phyloP scores from a whole-genome alignment of 129 eudicot genomes.

The Lonicera japonica region DNA sequence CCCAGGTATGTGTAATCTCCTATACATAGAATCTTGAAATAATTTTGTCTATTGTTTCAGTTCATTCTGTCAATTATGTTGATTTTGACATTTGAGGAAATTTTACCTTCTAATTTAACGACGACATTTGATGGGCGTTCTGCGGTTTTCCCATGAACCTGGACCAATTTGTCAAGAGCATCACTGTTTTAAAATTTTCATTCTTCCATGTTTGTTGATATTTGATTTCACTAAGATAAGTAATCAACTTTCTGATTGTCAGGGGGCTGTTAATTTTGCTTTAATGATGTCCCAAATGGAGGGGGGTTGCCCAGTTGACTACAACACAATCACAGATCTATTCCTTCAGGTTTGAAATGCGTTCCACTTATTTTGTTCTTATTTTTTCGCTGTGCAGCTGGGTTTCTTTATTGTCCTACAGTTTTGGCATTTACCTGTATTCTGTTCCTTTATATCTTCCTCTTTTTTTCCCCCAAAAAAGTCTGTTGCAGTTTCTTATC shows the following conservation, averaged over 20 bases:
- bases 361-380: background rate
- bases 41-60: background rate
- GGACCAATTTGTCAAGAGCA: background rate
- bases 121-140: background rate
- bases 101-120: too few relatives aligned
- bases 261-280: constrained; percentile 99
- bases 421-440: too few relatives aligned
- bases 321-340: constrained; percentile 96
- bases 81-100: background rate
- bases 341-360: constrained; percentile 64
- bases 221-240: background rate
- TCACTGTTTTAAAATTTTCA: background rate
- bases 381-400: constrained; percentile 31
- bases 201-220: background rate
- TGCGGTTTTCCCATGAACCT: background rate
- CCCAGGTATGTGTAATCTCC: constrained; percentile 55
- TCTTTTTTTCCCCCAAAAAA: too few relatives aligned
- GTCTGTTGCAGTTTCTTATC: too few relatives aligned
- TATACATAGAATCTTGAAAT: background rate
- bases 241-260: background rate
- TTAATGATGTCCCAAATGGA: constrained; percentile 99
- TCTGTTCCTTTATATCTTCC: too few relatives aligned
- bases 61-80: background rate
- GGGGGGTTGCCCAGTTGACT: constrained; percentile 99
- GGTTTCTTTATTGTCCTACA: constrained; percentile 15